These are phyloP conservation scores for Nitzschia sp. DNA, from an alignment of 108 stramenopile genomes.

Conservation along the genomic window DNA sequence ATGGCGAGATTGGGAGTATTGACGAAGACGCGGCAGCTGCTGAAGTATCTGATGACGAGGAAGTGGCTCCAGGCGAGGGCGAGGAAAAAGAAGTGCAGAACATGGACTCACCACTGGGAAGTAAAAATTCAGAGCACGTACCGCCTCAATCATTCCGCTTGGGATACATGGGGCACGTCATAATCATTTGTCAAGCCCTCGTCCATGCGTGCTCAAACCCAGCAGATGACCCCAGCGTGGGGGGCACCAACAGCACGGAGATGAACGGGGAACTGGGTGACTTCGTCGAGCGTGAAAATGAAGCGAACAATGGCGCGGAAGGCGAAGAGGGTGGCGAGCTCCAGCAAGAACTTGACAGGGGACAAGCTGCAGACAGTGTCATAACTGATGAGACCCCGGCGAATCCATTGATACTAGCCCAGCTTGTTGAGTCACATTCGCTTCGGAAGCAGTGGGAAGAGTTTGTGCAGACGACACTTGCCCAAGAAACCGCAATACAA, in stretches of 20 bases:
- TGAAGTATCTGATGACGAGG: slow-evolving; percentile 11
- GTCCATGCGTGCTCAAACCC: slow-evolving; percentile 74
- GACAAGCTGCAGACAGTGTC: slow-evolving; percentile 1
- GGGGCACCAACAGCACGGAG: slow-evolving; percentile 4
- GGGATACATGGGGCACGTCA: slow-evolving; percentile 96
- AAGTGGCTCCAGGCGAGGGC: not conserved
- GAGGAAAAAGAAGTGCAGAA: not conserved
- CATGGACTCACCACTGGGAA: not conserved
- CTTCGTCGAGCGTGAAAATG: not conserved
- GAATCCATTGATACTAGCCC: slow-evolving; percentile 28
- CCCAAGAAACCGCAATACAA: slow-evolving; percentile 79
- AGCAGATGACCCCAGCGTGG: slow-evolving; percentile 2
- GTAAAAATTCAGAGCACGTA: not conserved
- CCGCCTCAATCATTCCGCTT: slow-evolving; percentile 52
- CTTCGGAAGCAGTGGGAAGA: slow-evolving; percentile 67
- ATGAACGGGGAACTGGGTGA: slow-evolving; percentile 2
- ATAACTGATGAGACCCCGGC: slow-evolving; percentile 8
- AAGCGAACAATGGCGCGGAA: not conserved
- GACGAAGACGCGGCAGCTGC: not conserved
- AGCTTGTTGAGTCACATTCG: slow-evolving; percentile 48
- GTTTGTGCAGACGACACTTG: slow-evolving; percentile 71
- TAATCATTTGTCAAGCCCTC: slow-evolving; percentile 93
- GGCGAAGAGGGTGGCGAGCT: slow-evolving; percentile 2
- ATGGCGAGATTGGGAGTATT: not conserved
- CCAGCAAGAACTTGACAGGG: slow-evolving; percentile 4